Evolutionary conservation across 108 stramenopile species (phyloP).

Genomic region (Epipyxis sp.): DNA sequence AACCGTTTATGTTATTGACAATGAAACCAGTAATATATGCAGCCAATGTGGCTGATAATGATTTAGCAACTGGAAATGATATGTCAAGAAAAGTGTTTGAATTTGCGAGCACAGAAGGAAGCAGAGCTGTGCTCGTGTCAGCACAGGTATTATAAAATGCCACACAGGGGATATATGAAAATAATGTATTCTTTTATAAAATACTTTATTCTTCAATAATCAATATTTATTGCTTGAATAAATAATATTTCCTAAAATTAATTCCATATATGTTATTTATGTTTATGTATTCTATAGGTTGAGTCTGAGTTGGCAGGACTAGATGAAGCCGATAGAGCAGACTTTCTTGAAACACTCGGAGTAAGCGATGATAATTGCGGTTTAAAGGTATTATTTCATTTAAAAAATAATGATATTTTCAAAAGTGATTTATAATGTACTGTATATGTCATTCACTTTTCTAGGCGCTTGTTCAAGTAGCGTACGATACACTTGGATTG

Average conservation of each 20-base stretch:
- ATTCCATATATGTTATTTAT: too few species aligned
- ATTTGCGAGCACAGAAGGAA: conserved; percentile 76
- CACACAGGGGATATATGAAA: too few species aligned
- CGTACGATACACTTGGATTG: conserved; percentile 78
- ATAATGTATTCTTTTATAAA: too few species aligned
- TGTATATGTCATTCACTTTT: too few species aligned
- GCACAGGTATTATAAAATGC: too few species aligned
- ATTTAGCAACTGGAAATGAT: conserved; percentile 80
- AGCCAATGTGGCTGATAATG: conserved; percentile 91
- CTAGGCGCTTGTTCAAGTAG: conserved; percentile 67
- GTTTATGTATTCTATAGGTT: too few species aligned
- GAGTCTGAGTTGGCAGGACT: conserved; percentile 89
- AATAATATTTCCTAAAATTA: too few species aligned
- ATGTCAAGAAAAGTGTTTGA: conserved; percentile 69
- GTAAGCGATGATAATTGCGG: conserved; percentile 69
- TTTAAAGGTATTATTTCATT: too few species aligned
- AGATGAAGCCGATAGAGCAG: conserved; percentile 64
- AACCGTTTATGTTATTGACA: conserved; percentile 6
- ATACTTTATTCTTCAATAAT: too few species aligned
- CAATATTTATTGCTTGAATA: too few species aligned
- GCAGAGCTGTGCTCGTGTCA: conserved; percentile 80
- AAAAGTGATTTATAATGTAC: conserved; percentile 11
- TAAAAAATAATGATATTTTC: conserved; percentile 17
- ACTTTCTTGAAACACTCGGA: conserved; percentile 82
- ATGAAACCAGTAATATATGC: conserved; percentile 73